These are phyloP conservation scores for Pseudozyma sp. DNA, from an alignment of 1,284 basidiomycete genomes.

Conservation along the genomic window DNA sequence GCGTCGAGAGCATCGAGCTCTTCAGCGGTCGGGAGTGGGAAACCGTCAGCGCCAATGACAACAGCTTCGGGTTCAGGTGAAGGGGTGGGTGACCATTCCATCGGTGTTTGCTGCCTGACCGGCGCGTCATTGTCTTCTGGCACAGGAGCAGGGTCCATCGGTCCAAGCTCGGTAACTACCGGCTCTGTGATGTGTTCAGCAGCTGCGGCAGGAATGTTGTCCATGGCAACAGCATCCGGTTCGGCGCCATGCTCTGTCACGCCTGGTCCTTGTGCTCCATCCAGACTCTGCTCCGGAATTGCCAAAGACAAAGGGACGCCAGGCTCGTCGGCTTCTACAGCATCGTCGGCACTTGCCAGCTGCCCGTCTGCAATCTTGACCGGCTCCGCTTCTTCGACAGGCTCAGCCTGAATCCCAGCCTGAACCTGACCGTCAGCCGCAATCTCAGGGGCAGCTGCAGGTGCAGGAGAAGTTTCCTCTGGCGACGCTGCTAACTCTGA, in stretches of 20 bases:
- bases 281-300: conserved; percentile 9
- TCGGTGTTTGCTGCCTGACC: conserved; percentile 33
- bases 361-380: neutral
- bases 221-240: conserved; percentile 28
- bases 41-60: conserved; percentile 64
- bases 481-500: neutral
- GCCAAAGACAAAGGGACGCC: conserved; percentile 26
- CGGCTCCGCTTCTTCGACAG: neutral
- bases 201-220: conserved; percentile 42
- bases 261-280: conserved; percentile 25
- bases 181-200: conserved; percentile 19
- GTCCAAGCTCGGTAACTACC: neutral
- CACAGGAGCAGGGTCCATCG: conserved; percentile 3
- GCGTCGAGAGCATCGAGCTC: conserved; percentile 75
- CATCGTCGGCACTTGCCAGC: neutral
- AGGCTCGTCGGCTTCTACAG: conserved; percentile 10
- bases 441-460: neutral
- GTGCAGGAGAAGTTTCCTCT: neutral
- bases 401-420: neutral
- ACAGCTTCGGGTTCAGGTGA: conserved; percentile 68
- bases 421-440: neutral
- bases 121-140: neutral
- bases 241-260: conserved; percentile 15
- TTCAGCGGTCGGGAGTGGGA: conserved; percentile 84
- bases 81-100: conserved; percentile 57